Evolutionary conservation across 768 basidiomycete genomes (phyloP), one percentile per base, ranked within the genome.

Genomic region (Peribolospora kevripleyi): DNA sequence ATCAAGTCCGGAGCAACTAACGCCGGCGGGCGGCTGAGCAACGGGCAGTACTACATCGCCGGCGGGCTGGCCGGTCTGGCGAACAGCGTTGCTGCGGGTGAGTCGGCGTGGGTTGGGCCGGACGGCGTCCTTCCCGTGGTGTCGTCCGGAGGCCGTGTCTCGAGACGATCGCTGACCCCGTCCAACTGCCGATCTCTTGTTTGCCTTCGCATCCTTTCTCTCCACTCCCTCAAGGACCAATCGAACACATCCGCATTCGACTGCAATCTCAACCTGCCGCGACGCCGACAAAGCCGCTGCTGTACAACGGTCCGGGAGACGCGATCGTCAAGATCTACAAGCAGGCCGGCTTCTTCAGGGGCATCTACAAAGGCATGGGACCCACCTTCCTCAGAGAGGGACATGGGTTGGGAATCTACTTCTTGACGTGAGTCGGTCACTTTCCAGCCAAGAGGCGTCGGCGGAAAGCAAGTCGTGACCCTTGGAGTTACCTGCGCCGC

Each of bases 171-270:
- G 25, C 25, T 25, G 25, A 25, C 25, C 25, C 25, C 25, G 25
- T 25, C 25, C 25, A 25, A 25, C 25, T 25, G 25, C 25, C 25
- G 25, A 25, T 25, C 25, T 25, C 25, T 25, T 25, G 25, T 25
- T 25, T 25, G 25, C 25, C 25, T 25, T 25, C 25, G 25, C 25
- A 25, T 25, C 25, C 25, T 25, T 25, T 25, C 25, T 25, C 25
- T 25, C 25, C 25, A 25, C 25, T 25, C 25, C 25, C 25, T 25
- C 25, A 25, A 25, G 85, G 87, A 3, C 88, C 88, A 7, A 87
- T 95, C 13, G 88, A 95, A 66, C 88, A 93, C 65, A 86, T 93
- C 65, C 84, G 88, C 70, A 95, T 93, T 60, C 79, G 85, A 85
- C 70, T 95, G 39, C 88, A 95, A 69, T 87, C 82, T 2, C 88